Evolutionary conservation across 148 eudicot genomes (phyloP).

Genomic region (Nyssa sinensis): DNA sequence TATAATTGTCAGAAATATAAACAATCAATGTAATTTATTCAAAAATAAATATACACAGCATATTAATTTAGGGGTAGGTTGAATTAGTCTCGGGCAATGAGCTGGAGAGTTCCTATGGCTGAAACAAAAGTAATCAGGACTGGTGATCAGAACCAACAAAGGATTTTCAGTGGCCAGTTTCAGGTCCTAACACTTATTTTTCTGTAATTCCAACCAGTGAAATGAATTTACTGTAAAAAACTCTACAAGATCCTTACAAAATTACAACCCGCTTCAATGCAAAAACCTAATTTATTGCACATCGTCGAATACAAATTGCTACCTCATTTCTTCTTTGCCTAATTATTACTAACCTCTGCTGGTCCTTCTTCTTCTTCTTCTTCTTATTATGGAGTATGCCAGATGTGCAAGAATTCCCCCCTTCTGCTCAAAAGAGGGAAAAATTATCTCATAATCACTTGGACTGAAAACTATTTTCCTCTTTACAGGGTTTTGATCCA

Average conservation of each 20-base stretch:
- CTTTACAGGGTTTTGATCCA: background rate
- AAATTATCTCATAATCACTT: background rate
- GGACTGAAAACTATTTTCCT: background rate
- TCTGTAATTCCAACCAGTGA: background rate
- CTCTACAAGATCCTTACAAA: background rate
- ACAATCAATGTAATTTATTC: no score
- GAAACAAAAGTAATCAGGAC: no score
- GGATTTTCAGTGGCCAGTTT: no score
- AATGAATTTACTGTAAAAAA: background rate
- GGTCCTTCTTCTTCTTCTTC: background rate
- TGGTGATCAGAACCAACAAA: no score
- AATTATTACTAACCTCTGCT: background rate
- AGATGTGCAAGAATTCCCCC: background rate
- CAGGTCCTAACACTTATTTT: no score
- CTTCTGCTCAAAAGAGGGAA: background rate
- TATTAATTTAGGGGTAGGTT: no score
- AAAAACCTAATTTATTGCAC: background rate
- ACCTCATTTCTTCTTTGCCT: background rate
- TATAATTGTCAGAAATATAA: no score
- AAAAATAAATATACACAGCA: no score
- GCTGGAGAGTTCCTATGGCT: no score
- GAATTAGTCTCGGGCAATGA: no score
- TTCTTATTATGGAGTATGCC: no score
- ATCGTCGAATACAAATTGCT: background rate
- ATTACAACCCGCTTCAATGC: background rate